Conservation (phyloP, 805 yeast genomes). For the Cyberlindnera saturnus region DNA sequence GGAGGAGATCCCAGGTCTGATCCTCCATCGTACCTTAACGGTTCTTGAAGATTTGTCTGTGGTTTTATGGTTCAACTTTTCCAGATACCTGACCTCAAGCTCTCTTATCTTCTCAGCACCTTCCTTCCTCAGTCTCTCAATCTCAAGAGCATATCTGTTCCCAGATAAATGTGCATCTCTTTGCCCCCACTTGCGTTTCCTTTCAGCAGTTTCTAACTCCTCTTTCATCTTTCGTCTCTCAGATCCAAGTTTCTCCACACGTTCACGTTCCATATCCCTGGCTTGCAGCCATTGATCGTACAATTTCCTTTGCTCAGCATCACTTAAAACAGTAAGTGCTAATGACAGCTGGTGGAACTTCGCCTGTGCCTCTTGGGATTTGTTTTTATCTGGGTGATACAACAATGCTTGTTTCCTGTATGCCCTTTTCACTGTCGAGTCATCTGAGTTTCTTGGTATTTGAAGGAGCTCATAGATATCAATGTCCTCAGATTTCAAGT, state of each 20-base stretch:
- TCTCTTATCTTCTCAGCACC: constrained; percentile 16
- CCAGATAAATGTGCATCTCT: constrained; percentile 5
- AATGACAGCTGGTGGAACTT: constrained; percentile 81
- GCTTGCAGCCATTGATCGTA: constrained; percentile 47
- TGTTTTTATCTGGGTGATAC: constrained; percentile 78
- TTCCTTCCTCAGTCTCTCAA: constrained; percentile 22
- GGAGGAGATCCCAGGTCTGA: constrained; percentile 17
- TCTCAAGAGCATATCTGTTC: constrained; percentile 7
- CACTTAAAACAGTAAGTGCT: constrained; percentile 79
- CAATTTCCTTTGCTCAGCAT: constrained; percentile 69
- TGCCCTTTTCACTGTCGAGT: constrained; percentile 65
- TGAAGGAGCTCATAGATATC: constrained; percentile 58
- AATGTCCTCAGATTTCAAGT: constrained; percentile 10
- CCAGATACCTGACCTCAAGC: constrained; percentile 9
- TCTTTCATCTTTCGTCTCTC: constrained; percentile 18
- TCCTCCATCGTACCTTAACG: constrained; percentile 20
- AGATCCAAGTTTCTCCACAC: constrained; percentile 10
- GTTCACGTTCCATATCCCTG: constrained; percentile 2
- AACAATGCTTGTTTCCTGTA: constrained; percentile 74
- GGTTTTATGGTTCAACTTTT: constrained; percentile 3
- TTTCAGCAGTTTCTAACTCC: constrained; percentile 20
- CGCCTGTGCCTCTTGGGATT: constrained; percentile 82
- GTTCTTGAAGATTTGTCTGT: constrained; percentile 2
- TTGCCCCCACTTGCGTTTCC: constrained; percentile 11
- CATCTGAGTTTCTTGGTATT: constrained; percentile 54